Base-by-base conservation (phyloP, 2,329 filamentous ascomycete genomes). In the Fusarium domesticum region DNA sequence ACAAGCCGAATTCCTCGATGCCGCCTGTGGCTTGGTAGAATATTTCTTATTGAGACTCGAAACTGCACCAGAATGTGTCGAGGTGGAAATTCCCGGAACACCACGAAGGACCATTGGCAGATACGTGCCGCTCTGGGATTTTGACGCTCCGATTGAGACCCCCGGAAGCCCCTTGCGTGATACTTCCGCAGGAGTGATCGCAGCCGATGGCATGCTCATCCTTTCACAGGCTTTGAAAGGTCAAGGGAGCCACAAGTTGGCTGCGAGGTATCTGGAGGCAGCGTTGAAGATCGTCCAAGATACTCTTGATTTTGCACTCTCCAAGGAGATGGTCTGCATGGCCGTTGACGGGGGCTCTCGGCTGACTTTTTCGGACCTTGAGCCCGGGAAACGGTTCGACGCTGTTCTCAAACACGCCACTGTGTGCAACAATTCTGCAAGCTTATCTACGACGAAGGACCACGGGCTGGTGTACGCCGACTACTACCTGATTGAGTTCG, bases 401-500 rank as follows among this genome's bases (percentile, higher is more conserved):
- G 6, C 44, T 1, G 74, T 77, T 15, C 48, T 77, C 6, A 59
- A 64, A 11, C 69, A 73, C 39, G 67, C 71, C 5, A 75, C 72
- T 2, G 71, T 72, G 10, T 74, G 75, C 42, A 71, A 73, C 49
- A 28, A 72, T 70, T 35, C 63, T 71, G 46, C 68, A 69, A 57
- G 71, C 71, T 8, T 70, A 70, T 18, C 62, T 66, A 36, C 63
- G 66, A 25, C 74, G 71, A 58, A 65, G 6, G 62, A 75, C 41
- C 72, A 75, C 55, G 72, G 72, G 1, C 47, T 76, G 16, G 72
- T 76, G 0, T 76, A 76, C 53, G 73, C 73, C 1, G 73, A 76
- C 46, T 76, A 76, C 50, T 75, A 66, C 43, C 66, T 75, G 4
- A 28, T 28, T 28, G 23, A 28, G 14, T 28, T 28, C 14, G 23